Conservation (phyloP, 257 asterid species). For the Paraleonurus japonicus region DNA sequence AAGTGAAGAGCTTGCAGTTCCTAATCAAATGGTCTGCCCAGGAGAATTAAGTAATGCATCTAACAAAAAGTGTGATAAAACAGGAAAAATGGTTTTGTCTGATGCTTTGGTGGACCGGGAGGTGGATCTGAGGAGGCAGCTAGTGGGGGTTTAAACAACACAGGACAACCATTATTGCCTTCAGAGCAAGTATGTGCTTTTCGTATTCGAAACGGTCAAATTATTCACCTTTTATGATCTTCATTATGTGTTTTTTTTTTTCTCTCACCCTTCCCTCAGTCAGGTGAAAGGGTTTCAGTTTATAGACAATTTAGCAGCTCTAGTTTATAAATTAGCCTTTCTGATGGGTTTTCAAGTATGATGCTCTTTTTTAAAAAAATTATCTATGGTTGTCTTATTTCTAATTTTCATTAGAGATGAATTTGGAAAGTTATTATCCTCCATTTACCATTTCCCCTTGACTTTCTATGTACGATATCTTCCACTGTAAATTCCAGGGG, state of each 20-base stretch:
- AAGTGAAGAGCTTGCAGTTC: too few species aligned
- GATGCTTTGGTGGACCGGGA: slow-evolving; percentile 27
- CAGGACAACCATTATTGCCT: slow-evolving; percentile 18
- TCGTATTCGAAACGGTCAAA: slow-evolving; percentile 5
- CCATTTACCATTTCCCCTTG: neutral
- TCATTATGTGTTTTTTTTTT: neutral
- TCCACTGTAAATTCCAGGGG: slow-evolving; percentile 3
- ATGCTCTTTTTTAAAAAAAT: neutral
- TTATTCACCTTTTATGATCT: slow-evolving; percentile 9
- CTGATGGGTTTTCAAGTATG: neutral
- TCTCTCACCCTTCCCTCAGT: neutral
- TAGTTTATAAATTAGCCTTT: neutral
- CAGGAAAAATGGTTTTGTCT: slow-evolving; percentile 9
- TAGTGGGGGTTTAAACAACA: slow-evolving; percentile 18
- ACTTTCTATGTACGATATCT: neutral
- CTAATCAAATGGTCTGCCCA: slow-evolving; percentile 20
- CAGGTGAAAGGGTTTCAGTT: slow-evolving; percentile 13
- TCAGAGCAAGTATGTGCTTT: slow-evolving; percentile 38
- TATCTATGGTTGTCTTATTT: neutral
- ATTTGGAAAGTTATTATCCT: neutral
- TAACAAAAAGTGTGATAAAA: slow-evolving; percentile 19
- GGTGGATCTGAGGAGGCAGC: slow-evolving; percentile 19
- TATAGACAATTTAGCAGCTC: neutral
- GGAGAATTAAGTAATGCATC: slow-evolving; percentile 27
- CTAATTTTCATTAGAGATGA: neutral